Evolutionary conservation across 805 yeast genomes (phyloP).

Genomic region (Saccharomycopsis malanga): DNA sequence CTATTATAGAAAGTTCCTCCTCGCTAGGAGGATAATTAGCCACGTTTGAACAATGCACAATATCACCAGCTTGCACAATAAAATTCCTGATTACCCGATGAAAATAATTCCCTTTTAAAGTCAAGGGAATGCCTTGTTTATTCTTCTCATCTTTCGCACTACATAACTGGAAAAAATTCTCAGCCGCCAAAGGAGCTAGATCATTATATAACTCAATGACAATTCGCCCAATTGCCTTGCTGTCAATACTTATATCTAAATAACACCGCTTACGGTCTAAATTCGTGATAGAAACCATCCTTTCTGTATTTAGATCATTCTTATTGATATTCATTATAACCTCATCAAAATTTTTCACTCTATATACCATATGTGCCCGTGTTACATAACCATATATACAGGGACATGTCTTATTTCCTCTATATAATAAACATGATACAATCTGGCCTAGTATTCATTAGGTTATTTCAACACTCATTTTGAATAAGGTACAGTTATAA

Average conservation of each 20-base stretch:
- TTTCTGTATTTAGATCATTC: background rate
- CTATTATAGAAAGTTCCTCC: conserved; percentile 28
- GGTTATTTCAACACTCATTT: too few species aligned
- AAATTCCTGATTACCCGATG: conserved; percentile 63
- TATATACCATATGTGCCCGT: too few species aligned
- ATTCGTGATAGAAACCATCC: conserved; percentile 11
- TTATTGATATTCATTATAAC: too few species aligned
- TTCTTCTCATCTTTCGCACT: conserved; percentile 28
- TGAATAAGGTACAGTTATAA: too few species aligned
- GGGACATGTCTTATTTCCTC: too few species aligned
- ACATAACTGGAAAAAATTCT: conserved; percentile 46
- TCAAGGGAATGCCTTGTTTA: conserved; percentile 25
- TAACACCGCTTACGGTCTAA: conserved; percentile 27
- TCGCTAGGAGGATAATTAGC: conserved; percentile 22
- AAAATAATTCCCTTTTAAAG: conserved; percentile 42
- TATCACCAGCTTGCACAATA: conserved; percentile 65
- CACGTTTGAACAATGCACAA: conserved; percentile 33
- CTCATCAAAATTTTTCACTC: too few species aligned
- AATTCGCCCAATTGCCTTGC: conserved; percentile 44
- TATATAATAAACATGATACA: too few species aligned
- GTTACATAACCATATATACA: too few species aligned
- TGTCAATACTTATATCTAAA: conserved; percentile 47
- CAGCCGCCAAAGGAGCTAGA: conserved; percentile 50
- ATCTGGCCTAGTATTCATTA: too few species aligned
- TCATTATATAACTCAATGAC: conserved; percentile 46